Conservation (phyloP, 331 rosid species). For the Telfairia occidentalis region DNA sequence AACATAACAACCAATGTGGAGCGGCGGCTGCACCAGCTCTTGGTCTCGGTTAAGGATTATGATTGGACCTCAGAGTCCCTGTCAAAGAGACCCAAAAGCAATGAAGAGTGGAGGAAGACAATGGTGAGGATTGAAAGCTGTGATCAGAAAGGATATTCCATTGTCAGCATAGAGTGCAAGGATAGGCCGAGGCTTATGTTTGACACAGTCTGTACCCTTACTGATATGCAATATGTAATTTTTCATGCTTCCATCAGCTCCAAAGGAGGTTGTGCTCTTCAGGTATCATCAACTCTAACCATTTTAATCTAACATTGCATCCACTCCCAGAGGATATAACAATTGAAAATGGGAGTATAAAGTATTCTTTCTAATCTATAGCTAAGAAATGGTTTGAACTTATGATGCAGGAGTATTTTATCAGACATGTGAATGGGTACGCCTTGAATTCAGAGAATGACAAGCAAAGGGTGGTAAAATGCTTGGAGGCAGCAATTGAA, state of each 20-base stretch:
- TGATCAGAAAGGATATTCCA: slow-evolving; percentile 42
- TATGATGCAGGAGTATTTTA: slow-evolving; percentile 48
- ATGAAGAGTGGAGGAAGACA: slow-evolving; percentile 18
- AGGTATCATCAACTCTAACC: slow-evolving; percentile 26
- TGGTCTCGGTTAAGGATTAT: slow-evolving; percentile 49
- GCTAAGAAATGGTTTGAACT: neutral
- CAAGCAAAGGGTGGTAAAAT: slow-evolving; percentile 55
- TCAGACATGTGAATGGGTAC: slow-evolving; percentile 43
- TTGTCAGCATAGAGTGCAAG: slow-evolving; percentile 47
- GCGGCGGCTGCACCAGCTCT: slow-evolving; percentile 57
- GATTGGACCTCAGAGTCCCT: slow-evolving; percentile 21
- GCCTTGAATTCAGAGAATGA: slow-evolving; percentile 48
- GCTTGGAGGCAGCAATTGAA: slow-evolving; percentile 61
- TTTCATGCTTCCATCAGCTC: slow-evolving; percentile 53
- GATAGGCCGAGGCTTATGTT: slow-evolving; percentile 69
- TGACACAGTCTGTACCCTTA: slow-evolving; percentile 63
- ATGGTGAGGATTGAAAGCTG: slow-evolving; percentile 46
- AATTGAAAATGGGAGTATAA: neutral
- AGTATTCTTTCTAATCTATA: neutral
- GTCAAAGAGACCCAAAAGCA: neutral
- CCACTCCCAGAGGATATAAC: neutral
- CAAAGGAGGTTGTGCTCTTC: slow-evolving; percentile 34
- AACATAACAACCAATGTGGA: slow-evolving; percentile 43
- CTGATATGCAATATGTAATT: slow-evolving; percentile 54
- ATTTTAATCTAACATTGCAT: neutral